Percentiles rank a stretch among this genome's conserved stretches.
These are phyloP conservation scores for Rhynchosporium graminicola DNA, from an alignment of 2,329 filamentous ascomycete genomes.

Conservation along the genomic window DNA sequence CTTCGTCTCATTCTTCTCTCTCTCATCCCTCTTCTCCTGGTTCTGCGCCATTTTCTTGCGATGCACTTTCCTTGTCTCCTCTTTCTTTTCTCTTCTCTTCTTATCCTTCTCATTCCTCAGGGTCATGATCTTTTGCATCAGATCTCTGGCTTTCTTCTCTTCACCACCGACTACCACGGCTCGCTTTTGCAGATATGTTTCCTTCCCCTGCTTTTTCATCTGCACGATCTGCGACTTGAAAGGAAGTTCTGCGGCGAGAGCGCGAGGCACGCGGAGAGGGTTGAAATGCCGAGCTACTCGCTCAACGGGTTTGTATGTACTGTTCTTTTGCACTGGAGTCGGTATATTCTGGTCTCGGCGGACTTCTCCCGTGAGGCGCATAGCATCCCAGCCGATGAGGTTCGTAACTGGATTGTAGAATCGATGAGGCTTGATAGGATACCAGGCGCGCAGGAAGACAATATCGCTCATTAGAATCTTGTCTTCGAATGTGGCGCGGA, in stretches of 20 bases:
- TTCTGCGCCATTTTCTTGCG: slow-evolving; percentile 79
- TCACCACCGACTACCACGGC: slow-evolving; percentile 84
- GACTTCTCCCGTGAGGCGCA: slow-evolving; percentile 93
- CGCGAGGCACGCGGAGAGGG: slow-evolving; percentile 68
- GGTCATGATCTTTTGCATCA: slow-evolving; percentile 92
- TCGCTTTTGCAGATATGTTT: slow-evolving; percentile 93
- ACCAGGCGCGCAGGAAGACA: slow-evolving; percentile 95
- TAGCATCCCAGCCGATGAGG: slow-evolving; percentile 84
- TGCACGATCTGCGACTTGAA: slow-evolving; percentile 88
- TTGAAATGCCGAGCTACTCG: slow-evolving; percentile 75
- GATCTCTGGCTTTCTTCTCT: slow-evolving; percentile 82
- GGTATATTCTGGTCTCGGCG: slow-evolving; percentile 73
- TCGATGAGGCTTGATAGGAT: slow-evolving; percentile 88
- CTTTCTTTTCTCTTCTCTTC: slow-evolving; percentile 82
- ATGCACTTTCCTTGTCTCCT: slow-evolving; percentile 79
- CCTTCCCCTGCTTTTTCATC: slow-evolving; percentile 75
- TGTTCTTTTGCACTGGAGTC: slow-evolving; percentile 81
- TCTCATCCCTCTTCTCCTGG: slow-evolving; percentile 79
- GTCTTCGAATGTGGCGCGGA: slow-evolving; percentile 97
- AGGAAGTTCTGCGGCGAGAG: slow-evolving; percentile 79
- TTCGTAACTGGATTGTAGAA: slow-evolving; percentile 98
- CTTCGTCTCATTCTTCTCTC: slow-evolving; percentile 89
- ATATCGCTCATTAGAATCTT: slow-evolving; percentile 97
- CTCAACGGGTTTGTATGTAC: slow-evolving; percentile 73
- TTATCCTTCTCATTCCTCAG: slow-evolving; percentile 87